phyloP scores from a whole-genome alignment of 495 filamentous ascomycete species.

The Glonium stellatum region DNA sequence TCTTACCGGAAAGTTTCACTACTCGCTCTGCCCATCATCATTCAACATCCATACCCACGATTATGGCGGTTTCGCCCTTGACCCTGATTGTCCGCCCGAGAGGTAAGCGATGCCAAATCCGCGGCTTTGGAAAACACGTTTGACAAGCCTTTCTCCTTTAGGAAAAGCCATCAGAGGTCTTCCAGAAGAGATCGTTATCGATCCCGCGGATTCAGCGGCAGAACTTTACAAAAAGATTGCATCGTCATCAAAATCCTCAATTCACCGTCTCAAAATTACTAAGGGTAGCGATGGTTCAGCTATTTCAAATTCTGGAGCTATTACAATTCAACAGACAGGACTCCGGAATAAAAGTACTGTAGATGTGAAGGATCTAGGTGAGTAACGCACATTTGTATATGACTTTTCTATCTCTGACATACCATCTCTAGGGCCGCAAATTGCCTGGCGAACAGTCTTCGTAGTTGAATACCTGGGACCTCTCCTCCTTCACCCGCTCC shows the following conservation, averaged over 20 bases:
- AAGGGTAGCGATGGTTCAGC: conserved; percentile 61
- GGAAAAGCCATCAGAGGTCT: conserved; percentile 38
- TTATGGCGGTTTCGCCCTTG: conserved; percentile 18
- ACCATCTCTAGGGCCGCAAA: conserved; percentile 64
- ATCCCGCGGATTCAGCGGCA: conserved; percentile 24
- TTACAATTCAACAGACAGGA: conserved; percentile 55
- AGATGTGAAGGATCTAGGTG: conserved; percentile 91
- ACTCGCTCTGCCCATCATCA: too few species aligned
- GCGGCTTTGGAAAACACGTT: not conserved
- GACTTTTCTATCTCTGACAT: not conserved
- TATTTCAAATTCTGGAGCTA: conserved; percentile 62
- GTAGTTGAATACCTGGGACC: conserved; percentile 91
- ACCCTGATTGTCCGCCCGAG: conserved; percentile 24
- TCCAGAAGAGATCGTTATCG: conserved; percentile 29
- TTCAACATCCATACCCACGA: not conserved
- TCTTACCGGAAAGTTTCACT: too few species aligned
- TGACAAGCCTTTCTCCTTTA: conserved; percentile 8
- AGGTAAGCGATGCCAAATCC: conserved; percentile 23
- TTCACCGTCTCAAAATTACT: conserved; percentile 62
- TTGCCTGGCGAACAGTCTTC: conserved; percentile 90
- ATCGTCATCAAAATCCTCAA: conserved; percentile 44
- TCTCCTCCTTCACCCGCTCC: conserved; percentile 77
- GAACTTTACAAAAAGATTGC: conserved; percentile 53
- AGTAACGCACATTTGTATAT: not conserved
- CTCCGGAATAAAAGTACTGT: conserved; percentile 64